Conservation (phyloP, 2,329 filamentous ascomycete genomes). For the Shiraia sp. region DNA sequence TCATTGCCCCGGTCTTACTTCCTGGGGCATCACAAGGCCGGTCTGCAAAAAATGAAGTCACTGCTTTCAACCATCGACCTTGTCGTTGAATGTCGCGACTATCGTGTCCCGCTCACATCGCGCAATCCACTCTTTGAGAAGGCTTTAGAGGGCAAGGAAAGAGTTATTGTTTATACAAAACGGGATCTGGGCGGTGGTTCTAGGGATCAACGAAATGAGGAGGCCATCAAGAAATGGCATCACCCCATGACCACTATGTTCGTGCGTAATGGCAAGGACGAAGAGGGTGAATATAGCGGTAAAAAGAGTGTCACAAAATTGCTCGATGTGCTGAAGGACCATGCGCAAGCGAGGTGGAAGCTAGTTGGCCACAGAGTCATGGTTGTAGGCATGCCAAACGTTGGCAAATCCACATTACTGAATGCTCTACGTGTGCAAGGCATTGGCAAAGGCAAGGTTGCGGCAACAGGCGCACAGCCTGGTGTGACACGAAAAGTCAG, state of each 20-base stretch:
- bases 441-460: conserved; percentile 69
- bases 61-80: conserved; percentile 81
- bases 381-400: conserved; percentile 96
- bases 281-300: conserved; percentile 28
- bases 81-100: conserved; percentile 93
- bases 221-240: conserved; percentile 59
- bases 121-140: conserved; percentile 89
- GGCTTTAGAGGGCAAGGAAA: conserved; percentile 70
- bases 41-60: conserved; percentile 79
- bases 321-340: conserved; percentile 56
- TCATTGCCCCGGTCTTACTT: conserved; percentile 89
- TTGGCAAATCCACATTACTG: conserved; percentile 92
- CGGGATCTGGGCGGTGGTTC: conserved; percentile 57
- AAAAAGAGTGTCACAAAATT: conserved; percentile 41
- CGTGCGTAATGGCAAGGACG: conserved; percentile 45
- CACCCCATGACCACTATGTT: conserved; percentile 58
- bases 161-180: conserved; percentile 91
- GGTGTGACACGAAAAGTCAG: conserved; percentile 87
- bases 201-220: conserved; percentile 48
- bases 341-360: conserved; percentile 57
- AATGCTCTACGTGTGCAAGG: conserved; percentile 78
- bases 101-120: conserved; percentile 84
- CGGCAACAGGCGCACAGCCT: conserved; percentile 81
- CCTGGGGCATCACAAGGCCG: conserved; percentile 87
- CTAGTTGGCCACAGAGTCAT: conserved; percentile 84